phyloP scores from a whole-genome alignment of 257 asterid genomes.

The Oldenlandia corymbosa region DNA sequence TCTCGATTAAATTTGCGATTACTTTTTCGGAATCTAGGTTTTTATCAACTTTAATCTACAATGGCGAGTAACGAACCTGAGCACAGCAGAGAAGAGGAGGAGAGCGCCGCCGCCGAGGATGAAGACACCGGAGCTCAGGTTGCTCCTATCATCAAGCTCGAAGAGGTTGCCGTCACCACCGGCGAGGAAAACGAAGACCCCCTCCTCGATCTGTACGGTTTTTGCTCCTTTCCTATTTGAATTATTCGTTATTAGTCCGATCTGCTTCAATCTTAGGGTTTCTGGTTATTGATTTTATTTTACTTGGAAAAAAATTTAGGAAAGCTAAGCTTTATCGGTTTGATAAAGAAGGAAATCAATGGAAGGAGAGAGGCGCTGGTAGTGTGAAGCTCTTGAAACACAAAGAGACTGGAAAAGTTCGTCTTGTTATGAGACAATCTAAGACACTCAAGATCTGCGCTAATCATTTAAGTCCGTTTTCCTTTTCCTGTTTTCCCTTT shows the following conservation, averaged over 20 bases:
- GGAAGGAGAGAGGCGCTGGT: conserved; percentile 57
- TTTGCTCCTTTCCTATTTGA: neutral
- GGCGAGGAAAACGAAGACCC: conserved; percentile 57
- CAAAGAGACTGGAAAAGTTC: conserved; percentile 38
- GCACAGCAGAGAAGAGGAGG: conserved; percentile 38
- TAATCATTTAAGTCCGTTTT: conserved; percentile 39
- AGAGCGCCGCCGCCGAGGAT: conserved; percentile 43
- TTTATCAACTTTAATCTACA: neutral
- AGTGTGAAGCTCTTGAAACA: conserved; percentile 43
- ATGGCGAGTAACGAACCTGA: conserved; percentile 42
- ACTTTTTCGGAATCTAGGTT: neutral
- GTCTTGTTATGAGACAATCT: conserved; percentile 48
- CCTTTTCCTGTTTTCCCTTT: too few species aligned
- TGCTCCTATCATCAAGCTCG: conserved; percentile 55
- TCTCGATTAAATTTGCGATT: too few species aligned
- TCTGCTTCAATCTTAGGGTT: conserved; percentile 20
- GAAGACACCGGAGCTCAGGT: conserved; percentile 70
- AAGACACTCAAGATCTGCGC: conserved; percentile 56
- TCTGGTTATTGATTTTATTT: conserved; percentile 1
- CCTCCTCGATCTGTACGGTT: conserved; percentile 45
- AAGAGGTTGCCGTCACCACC: conserved; percentile 49
- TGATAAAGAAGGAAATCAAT: conserved; percentile 43
- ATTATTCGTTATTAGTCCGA: conserved; percentile 2
- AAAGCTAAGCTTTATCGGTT: conserved; percentile 48
- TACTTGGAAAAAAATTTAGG: conserved; percentile 11